These are phyloP conservation scores for Lactarius indigo DNA, from an alignment of 768 basidiomycete species.

Conservation along the genomic window DNA sequence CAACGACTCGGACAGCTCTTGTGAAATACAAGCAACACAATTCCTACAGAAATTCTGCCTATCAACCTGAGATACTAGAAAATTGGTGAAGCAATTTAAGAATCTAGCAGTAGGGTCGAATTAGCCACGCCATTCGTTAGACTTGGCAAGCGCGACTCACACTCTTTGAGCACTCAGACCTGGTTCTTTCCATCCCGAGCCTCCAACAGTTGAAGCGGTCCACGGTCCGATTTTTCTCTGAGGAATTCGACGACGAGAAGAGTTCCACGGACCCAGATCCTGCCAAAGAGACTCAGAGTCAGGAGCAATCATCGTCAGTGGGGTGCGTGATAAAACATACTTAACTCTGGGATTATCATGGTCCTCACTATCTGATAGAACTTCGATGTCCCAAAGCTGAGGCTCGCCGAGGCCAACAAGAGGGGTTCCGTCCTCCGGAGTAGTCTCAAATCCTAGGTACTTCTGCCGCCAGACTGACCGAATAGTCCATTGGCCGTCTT, in stretches of 20 bases:
- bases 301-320: neutral
- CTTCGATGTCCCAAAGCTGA: neutral
- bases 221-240: neutral
- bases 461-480: neutral
- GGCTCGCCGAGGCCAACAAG: neutral
- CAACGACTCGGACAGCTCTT: too few species aligned
- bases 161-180: neutral
- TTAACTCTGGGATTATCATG: neutral
- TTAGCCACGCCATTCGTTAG: neutral
- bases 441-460: neutral
- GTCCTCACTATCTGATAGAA: neutral
- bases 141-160: neutral
- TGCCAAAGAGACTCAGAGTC: neutral
- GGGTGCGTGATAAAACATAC: neutral
- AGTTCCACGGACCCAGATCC: neutral
- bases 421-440: neutral
- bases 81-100: neutral
- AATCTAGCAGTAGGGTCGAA: neutral
- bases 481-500: neutral
- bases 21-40: too few species aligned
- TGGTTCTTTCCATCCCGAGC: neutral
- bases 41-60: neutral
- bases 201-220: neutral
- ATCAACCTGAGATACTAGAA: neutral
- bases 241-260: neutral